Evolutionary conservation across 441 rosid genomes (phyloP).

Genomic region (Pelargonium australe): DNA sequence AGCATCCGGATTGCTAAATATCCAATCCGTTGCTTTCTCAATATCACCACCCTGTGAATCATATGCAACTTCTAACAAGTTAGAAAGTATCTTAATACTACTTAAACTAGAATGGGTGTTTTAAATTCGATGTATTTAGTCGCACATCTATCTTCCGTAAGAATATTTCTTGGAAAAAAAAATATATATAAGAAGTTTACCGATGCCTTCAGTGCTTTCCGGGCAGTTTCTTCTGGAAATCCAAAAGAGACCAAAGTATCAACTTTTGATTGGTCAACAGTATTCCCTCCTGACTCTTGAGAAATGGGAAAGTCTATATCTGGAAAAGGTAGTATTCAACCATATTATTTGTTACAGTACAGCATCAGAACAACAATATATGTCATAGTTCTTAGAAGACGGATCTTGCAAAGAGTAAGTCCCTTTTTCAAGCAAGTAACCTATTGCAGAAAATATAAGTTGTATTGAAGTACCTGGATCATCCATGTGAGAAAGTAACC

Average conservation of each 20-base stretch:
- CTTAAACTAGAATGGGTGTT: neutral
- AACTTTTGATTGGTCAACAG: constrained; percentile 57
- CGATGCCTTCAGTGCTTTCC: constrained; percentile 76
- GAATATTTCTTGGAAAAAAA: neutral
- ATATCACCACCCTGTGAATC: constrained; percentile 69
- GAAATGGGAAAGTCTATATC: constrained; percentile 72
- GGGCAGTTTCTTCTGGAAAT: constrained; percentile 71
- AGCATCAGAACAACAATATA: neutral
- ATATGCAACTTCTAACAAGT: neutral
- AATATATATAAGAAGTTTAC: constrained; percentile 33
- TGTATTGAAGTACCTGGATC: constrained; percentile 61
- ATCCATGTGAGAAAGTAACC: constrained; percentile 89
- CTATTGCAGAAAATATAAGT: neutral
- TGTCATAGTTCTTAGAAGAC: neutral
- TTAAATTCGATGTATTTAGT: neutral
- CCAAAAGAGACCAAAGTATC: constrained; percentile 86
- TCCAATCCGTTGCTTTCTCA: constrained; percentile 97
- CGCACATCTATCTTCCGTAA: constrained; percentile 1
- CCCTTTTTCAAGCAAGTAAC: neutral
- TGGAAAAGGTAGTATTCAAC: constrained; percentile 23
- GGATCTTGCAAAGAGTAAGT: neutral
- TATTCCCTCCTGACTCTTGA: constrained; percentile 25
- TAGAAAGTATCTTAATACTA: too few species aligned
- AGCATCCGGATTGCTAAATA: constrained; percentile 81
- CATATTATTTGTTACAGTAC: constrained; percentile 2